Evolutionary conservation across 108 stramenopile species (phyloP).

Genomic region (Pseudonitzschia pungens): DNA sequence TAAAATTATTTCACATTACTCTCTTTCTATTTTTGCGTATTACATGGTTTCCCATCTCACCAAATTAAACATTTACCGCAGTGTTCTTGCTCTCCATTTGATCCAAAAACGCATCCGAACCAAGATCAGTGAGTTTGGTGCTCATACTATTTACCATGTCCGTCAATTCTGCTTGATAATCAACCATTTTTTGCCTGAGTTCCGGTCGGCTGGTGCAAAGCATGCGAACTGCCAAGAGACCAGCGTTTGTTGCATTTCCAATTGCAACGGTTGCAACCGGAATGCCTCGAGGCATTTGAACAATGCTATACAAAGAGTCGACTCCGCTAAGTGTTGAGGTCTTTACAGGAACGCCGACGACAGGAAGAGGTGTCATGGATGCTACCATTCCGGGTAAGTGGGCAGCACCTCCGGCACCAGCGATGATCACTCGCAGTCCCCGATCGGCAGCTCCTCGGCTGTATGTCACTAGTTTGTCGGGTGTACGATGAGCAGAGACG

Average conservation of each 20-base stretch:
- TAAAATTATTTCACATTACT: too few species aligned
- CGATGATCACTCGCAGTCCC: slow-evolving; percentile 93
- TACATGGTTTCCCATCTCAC: too few species aligned
- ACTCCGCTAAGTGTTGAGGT: slow-evolving; percentile 96
- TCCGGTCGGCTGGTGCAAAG: slow-evolving; percentile 76
- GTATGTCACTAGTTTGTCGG: slow-evolving; percentile 90
- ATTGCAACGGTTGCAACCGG: slow-evolving; percentile 99
- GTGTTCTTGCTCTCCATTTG: slow-evolving; percentile 81
- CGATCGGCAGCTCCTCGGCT: slow-evolving; percentile 83
- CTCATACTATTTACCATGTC: slow-evolving; percentile 72
- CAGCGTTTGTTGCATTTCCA: slow-evolving; percentile 98
- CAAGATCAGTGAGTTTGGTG: slow-evolving; percentile 56
- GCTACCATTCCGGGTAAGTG: slow-evolving; percentile 99
- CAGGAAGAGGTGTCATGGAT: slow-evolving; percentile 95
- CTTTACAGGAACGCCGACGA: slow-evolving; percentile 98
- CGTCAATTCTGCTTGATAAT: slow-evolving; percentile 81
- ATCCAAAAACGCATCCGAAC: slow-evolving; percentile 78
- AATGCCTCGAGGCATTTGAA: slow-evolving; percentile 98
- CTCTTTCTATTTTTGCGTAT: not conserved
- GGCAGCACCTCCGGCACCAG: slow-evolving; percentile 99
- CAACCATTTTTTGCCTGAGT: slow-evolving; percentile 75
- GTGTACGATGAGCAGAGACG: slow-evolving; percentile 97
- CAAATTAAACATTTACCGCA: slow-evolving; percentile 78
- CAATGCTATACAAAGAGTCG: slow-evolving; percentile 96
- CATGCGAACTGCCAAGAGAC: slow-evolving; percentile 93